These are phyloP conservation scores for Clonostachys chloroleuca DNA, from an alignment of 2,329 filamentous ascomycete genomes.

Conservation along the genomic window DNA sequence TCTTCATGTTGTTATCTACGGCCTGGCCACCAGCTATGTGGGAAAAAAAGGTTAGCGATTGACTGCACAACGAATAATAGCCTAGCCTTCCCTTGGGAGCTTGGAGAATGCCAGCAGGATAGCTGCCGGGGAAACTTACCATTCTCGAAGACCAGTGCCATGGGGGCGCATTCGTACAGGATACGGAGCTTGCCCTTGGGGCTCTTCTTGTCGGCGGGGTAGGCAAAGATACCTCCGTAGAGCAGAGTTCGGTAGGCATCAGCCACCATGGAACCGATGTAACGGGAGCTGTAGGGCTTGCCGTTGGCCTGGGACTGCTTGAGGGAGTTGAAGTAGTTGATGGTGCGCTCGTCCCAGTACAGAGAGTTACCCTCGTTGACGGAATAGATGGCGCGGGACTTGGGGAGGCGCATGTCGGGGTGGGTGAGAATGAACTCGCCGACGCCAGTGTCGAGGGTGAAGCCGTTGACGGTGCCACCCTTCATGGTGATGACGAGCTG, in stretches of 20 bases:
- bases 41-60: not conserved
- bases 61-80: conserved; percentile 14
- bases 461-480: conserved; percentile 88
- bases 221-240: conserved; percentile 96
- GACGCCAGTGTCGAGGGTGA: conserved; percentile 93
- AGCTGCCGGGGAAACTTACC: conserved; percentile 49
- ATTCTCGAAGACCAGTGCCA: conserved; percentile 99
- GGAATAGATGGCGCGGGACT: conserved; percentile 82
- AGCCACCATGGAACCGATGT: conserved; percentile 98
- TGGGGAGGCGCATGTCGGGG: conserved; percentile 86
- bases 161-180: conserved; percentile 95
- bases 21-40: conserved; percentile 81
- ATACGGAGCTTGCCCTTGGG: conserved; percentile 98
- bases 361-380: conserved; percentile 98
- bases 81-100: not conserved
- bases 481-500: conserved; percentile 98
- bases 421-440: conserved; percentile 99
- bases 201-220: conserved; percentile 96
- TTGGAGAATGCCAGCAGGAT: not conserved
- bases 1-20: conserved; percentile 83
- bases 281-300: conserved; percentile 91
- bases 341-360: conserved; percentile 89
- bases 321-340: conserved; percentile 82
- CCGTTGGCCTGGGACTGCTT: conserved; percentile 71
- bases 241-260: conserved; percentile 94